Base-by-base conservation (phyloP, 192 early-diverging fungal species). In the Piromyces finnis region DNA sequence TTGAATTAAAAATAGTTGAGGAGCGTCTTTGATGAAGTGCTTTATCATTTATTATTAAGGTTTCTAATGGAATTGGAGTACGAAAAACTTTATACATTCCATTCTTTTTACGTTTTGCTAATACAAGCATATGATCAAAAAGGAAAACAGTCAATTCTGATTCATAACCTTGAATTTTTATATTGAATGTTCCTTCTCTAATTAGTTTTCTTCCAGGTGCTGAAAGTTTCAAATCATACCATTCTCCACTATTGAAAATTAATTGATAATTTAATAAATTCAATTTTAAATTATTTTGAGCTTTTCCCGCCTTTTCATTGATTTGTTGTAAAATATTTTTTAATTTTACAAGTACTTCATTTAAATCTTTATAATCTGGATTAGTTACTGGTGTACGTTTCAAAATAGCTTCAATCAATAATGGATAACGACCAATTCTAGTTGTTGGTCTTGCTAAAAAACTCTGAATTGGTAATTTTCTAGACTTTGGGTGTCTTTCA, bases 381-480 rank as follows among this genome's bases (percentile, higher is more conserved):
- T 95, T 92, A 37, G 90, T 90, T 30, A 89, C 87, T 5, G 93
- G 91, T n/a, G 95, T 94, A 79, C 93, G 87, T 82, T 97, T 94
- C 15, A 96, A 85, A 78, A 95, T 90, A 7, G 91, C 94, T 51
- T 89, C 87, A 28, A 98, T 86, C 30, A 98, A 84, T 30, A 98
- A 85, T 28, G 91, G 92, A 80, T 96, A 98, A 79, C 94, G 88
- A 17, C 93, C 95, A 79, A 97, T 82, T n/a, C 95, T 90, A 18
- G 95, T 93, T 0, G 94, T 93, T 17, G 97, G 97, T 22, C 94
- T 90, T 1, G 91, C 92, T 79, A 97, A 82, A 85, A 96, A 97
- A 79, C 93, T 93, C 86, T 95, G 92, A 29, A 96, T 83, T 78
- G 93, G 91, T 37, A 97, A 85, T 81, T 94, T 95, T 32, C 94